These are phyloP conservation scores for Lactifluus piperatus DNA, from an alignment of 768 basidiomycete genomes.

Conservation along the genomic window DNA sequence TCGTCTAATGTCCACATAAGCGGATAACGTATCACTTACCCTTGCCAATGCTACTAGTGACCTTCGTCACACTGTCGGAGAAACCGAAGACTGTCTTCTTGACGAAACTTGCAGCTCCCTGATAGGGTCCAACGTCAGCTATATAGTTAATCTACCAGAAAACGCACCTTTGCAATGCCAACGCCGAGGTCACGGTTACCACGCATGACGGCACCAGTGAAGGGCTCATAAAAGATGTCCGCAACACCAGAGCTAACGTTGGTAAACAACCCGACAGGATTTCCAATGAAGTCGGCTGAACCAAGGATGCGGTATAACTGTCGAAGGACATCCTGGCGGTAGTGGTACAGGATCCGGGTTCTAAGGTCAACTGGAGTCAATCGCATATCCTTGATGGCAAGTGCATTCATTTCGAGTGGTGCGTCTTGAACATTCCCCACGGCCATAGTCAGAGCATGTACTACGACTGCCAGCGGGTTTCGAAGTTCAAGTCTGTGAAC, in stretches of 20 bases:
- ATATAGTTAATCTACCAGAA: not conserved
- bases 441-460: constrained; percentile 95
- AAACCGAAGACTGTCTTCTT: constrained; percentile 98
- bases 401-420: constrained; percentile 85
- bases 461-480: constrained; percentile 86
- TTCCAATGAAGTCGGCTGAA: constrained; percentile 95
- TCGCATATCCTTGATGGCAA: constrained; percentile 92
- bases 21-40: constrained; percentile 37
- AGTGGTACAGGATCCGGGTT: constrained; percentile 81
- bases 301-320: constrained; percentile 95
- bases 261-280: constrained; percentile 94
- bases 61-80: constrained; percentile 94
- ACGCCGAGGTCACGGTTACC: constrained; percentile 92
- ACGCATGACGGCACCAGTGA: constrained; percentile 92
- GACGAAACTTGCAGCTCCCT: constrained; percentile 96
- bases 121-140: constrained; percentile 1
- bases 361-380: constrained; percentile 78
- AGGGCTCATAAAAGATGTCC: constrained; percentile 98
- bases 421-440: constrained; percentile 96
- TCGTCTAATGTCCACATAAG: not conserved
- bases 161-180: constrained; percentile 79
- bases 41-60: constrained; percentile 96
- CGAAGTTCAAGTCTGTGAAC: constrained; percentile 55
- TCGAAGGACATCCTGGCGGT: constrained; percentile 85
- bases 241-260: constrained; percentile 97